Evolutionary conservation across 257 asterid genomes (phyloP), one percentile per base, ranked within the genome.

Genomic region (Plantago elongata): DNA sequence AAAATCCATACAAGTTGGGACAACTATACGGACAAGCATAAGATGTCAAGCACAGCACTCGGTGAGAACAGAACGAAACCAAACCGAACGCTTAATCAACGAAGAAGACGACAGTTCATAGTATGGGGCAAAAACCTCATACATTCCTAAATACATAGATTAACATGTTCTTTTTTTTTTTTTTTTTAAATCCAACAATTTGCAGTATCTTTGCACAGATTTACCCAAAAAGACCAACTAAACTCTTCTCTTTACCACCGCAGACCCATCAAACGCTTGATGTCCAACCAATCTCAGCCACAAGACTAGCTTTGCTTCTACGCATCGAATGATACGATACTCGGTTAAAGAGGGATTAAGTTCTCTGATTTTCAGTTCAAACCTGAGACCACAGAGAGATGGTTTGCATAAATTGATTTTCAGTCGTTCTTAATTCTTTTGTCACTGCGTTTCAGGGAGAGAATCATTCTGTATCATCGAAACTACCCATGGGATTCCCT

Each of bases 391-490:
- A 45, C n/a, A 16, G 57, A 54, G 11, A 54, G 57, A 51, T 51
- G 57, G 43, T 22, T 27, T 6, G 38, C 38, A 45, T 45, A 38
- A 7, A 9, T 51, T 50, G 46, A 60, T 43, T 62, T 50, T 47
- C 44, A 7, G 18, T 29, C 63, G 5, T 44, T 34, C 3, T 5
- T 0, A 22, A 37, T 18, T 46, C 22, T 51, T 55, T 64, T 38
- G 29, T 58, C 63, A 45, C 17, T 22, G 51, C 62, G 44, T 64
- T 51, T 51, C 65, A 43, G 9, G 5, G 63, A 58, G 11, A 42
- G 47, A 70, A 45, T 81, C 91, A 49, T 79, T 76, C 40, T 47
- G 81, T 64, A 42, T 81, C 75, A 65, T 90, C 95, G 52, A 83
- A 85, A 72, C 89, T 83, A 30, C 85, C 84, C 56, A 40, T 64